Evolutionary conservation across 2,329 filamentous ascomycete genomes (phyloP).

Genomic region (Fusarium floridanum): DNA sequence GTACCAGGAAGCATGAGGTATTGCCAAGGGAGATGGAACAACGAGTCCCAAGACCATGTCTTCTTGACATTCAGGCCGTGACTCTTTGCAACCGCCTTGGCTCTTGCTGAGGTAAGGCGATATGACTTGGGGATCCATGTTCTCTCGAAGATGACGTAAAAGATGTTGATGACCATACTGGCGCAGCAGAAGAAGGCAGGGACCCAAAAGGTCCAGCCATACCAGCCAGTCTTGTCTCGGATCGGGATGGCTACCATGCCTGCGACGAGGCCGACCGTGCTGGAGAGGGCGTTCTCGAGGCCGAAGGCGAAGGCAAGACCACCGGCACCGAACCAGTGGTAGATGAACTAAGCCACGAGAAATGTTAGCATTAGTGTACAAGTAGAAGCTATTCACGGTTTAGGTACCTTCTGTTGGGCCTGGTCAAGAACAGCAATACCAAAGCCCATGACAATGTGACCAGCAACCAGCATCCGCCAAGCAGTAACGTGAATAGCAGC

Average conservation of each 20-base stretch:
- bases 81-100: neutral
- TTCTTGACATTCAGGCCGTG: constrained; percentile 6
- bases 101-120: neutral
- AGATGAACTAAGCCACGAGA: constrained; percentile 30
- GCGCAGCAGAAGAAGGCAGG: constrained; percentile 39
- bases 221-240: constrained; percentile 40
- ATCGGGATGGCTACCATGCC: constrained; percentile 43
- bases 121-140: constrained; percentile 2
- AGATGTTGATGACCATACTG: constrained; percentile 34
- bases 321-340: constrained; percentile 43
- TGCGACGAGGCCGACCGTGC: constrained; percentile 38
- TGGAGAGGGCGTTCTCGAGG: constrained; percentile 40
- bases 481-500: constrained; percentile 32
- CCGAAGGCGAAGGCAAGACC: constrained; percentile 42
- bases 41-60: constrained; percentile 34
- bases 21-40: constrained; percentile 35
- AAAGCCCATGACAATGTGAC: constrained; percentile 43
- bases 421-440: constrained; percentile 41
- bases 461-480: constrained; percentile 38
- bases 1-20: constrained; percentile 43
- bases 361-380: neutral
- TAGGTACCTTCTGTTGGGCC: constrained; percentile 37
- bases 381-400: rapidly evolving
- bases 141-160: constrained; percentile 40
- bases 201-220: constrained; percentile 44